Evolutionary conservation across 331 rosid genomes (phyloP).

Genomic region (Pyracantha coccinea): DNA sequence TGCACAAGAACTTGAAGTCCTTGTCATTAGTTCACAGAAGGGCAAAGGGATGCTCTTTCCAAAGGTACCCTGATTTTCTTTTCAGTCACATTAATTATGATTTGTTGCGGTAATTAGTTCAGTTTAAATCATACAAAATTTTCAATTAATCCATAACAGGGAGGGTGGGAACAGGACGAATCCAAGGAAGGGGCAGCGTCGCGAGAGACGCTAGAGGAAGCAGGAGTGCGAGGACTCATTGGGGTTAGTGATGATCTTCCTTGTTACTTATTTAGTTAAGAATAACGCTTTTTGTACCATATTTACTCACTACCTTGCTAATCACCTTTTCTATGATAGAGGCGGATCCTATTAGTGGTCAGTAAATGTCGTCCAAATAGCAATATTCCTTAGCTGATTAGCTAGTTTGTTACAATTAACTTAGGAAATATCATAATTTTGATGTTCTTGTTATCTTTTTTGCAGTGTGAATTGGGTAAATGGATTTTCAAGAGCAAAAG

Average conservation of each 20-base stretch:
- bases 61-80: constrained; percentile 38
- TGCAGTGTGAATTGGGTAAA: constrained; percentile 65
- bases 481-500: constrained; percentile 94
- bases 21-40: constrained; percentile 79
- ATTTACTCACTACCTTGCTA: not conserved
- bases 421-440: not conserved
- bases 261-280: not conserved
- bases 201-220: constrained; percentile 85
- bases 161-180: constrained; percentile 94
- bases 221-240: constrained; percentile 76
- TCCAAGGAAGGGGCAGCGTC: constrained; percentile 79
- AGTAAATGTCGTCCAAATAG: not conserved
- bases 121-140: not conserved
- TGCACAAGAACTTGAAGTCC: constrained; percentile 59
- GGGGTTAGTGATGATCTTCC: constrained; percentile 32
- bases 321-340: not conserved
- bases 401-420: not conserved
- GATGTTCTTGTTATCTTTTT: not conserved
- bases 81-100: not conserved
- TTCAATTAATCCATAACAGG: constrained; percentile 30
- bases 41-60: constrained; percentile 86
- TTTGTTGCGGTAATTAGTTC: not conserved
- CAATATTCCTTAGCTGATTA: not conserved
- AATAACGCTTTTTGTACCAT: too few relatives aligned
- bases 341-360: not conserved